Evolutionary conservation across 768 basidiomycete genomes (phyloP).

Genomic region (Rhodotorula sphaerocarpa): DNA sequence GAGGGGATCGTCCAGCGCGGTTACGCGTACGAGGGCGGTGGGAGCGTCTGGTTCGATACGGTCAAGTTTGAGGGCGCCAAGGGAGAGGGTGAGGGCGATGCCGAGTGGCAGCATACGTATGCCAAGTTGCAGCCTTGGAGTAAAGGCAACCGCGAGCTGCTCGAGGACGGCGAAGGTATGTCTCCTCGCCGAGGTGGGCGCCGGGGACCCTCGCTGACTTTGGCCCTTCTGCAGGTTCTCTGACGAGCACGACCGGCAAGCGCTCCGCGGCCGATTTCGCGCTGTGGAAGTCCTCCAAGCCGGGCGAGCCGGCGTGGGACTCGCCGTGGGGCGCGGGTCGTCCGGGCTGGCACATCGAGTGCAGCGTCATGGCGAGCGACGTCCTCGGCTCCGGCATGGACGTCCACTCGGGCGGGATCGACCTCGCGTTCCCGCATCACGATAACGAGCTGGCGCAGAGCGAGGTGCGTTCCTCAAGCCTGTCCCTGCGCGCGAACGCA

Average conservation of each 20-base stretch:
- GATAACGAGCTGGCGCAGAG: constrained; percentile 98
- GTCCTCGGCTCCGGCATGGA: constrained; percentile 86
- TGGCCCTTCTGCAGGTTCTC: constrained; percentile 48
- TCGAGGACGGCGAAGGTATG: constrained; percentile 86
- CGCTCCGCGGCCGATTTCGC: constrained; percentile 89
- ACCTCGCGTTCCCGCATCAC: constrained; percentile 98
- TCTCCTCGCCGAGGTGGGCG: background rate
- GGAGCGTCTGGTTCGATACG: constrained; percentile 49
- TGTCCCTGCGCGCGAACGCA: no score
- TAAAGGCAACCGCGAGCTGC: constrained; percentile 78
- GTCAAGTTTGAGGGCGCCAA: constrained; percentile 46
- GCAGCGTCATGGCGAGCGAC: constrained; percentile 93
- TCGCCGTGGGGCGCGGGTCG: constrained; percentile 94
- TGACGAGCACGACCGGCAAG: constrained; percentile 56
- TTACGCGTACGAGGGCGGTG: constrained; percentile 56
- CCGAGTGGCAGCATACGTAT: constrained; percentile 61
- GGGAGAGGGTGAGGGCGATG: constrained; percentile 43
- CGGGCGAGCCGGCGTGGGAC: constrained; percentile 92
- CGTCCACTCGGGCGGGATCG: constrained; percentile 94
- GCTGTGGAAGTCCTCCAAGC: constrained; percentile 92
- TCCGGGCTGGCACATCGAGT: constrained; percentile 99
- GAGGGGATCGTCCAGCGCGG: constrained; percentile 77
- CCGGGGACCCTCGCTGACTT: background rate
- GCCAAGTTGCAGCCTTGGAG: constrained; percentile 94
- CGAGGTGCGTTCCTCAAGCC: constrained; percentile 52